A percentile compares a stretch with the other conserved stretches of the same genome.
Conservation (phyloP, 208 protist species). For the Acanthamoeba lugdunensis region DNA sequence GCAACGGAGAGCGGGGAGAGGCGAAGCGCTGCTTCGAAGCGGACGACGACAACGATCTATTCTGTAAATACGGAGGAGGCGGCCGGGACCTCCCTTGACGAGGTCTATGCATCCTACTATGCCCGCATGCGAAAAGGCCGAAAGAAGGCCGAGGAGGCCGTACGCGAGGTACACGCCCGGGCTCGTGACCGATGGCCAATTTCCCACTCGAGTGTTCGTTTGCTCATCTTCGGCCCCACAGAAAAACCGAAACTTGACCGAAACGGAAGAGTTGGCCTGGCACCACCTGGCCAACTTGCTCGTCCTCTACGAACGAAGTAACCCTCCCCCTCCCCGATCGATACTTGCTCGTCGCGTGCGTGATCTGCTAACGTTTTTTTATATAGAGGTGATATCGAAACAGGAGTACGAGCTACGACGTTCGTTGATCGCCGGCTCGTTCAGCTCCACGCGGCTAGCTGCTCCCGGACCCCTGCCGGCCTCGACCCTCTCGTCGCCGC, state of each 20-base stretch:
- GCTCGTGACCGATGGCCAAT: too few relatives aligned
- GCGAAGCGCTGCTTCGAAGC: not conserved
- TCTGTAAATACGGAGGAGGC: slow-evolving; percentile 52
- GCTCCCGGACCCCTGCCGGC: slow-evolving; percentile 15
- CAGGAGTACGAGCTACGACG: slow-evolving; percentile 24
- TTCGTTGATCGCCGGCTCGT: not conserved
- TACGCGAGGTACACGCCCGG: not conserved
- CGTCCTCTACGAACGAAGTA: slow-evolving; percentile 59
- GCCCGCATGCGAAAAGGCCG: not conserved
- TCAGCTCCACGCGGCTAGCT: slow-evolving; percentile 7
- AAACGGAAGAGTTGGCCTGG: slow-evolving; percentile 47
- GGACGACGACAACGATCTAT: not conserved
- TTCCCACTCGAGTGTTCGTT: not conserved
- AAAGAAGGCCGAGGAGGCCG: not conserved
- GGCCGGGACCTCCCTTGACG: not conserved
- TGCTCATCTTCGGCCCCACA: not conserved
- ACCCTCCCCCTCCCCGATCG: not conserved
- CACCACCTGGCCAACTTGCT: slow-evolving; percentile 53
- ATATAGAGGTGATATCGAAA: slow-evolving; percentile 45
- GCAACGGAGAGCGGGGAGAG: not conserved
- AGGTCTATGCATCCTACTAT: not conserved
- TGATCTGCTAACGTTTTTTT: too few relatives aligned
- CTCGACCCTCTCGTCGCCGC: slow-evolving; percentile 12
- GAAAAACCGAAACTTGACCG: slow-evolving; percentile 11
- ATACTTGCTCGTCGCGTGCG: not conserved